Conservation (phyloP, 208 protist species). For the Leishmania major region DNA sequence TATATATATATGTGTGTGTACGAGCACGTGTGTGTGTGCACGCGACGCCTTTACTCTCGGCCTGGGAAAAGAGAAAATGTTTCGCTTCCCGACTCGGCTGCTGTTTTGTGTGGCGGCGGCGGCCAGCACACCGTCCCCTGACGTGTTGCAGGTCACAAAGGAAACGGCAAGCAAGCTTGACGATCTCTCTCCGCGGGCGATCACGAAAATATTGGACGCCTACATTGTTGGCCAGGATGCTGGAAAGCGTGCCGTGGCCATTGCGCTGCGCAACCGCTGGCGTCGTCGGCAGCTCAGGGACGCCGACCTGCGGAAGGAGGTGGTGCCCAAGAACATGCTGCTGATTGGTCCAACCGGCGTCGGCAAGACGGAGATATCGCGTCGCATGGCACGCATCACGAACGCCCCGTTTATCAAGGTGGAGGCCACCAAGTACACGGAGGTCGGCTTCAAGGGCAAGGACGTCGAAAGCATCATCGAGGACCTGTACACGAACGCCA, state of each 20-base stretch:
- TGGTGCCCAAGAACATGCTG: conserved; percentile 95
- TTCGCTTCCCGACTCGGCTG: conserved; percentile 48
- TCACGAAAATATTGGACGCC: conserved; percentile 92
- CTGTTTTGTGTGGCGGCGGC: conserved; percentile 54
- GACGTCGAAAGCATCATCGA: conserved; percentile 97
- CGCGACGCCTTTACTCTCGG: too few species aligned
- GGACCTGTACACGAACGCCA: conserved; percentile 94
- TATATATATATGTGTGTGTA: not conserved
- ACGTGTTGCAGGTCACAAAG: conserved; percentile 61
- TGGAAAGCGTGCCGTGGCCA: conserved; percentile 96
- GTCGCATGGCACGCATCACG: conserved; percentile 96
- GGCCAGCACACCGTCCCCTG: conserved; percentile 52
- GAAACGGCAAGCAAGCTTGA: conserved; percentile 65
- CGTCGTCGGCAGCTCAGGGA: conserved; percentile 85
- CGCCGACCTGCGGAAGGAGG: conserved; percentile 73
- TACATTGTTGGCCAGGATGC: conserved; percentile 97
- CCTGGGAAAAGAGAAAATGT: conserved; percentile 32
- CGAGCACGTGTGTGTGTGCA: not conserved
- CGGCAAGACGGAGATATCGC: conserved; percentile 96
- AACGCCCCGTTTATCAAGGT: conserved; percentile 98
- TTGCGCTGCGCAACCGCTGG: conserved; percentile 97
- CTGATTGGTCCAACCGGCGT: conserved; percentile 93
- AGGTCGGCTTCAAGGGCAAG: conserved; percentile 96
- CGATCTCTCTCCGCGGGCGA: conserved; percentile 88
- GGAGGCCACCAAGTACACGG: conserved; percentile 98